Evolutionary conservation across 2,329 filamentous ascomycete genomes (phyloP).

Genomic region (Tympanopsis confertula): DNA sequence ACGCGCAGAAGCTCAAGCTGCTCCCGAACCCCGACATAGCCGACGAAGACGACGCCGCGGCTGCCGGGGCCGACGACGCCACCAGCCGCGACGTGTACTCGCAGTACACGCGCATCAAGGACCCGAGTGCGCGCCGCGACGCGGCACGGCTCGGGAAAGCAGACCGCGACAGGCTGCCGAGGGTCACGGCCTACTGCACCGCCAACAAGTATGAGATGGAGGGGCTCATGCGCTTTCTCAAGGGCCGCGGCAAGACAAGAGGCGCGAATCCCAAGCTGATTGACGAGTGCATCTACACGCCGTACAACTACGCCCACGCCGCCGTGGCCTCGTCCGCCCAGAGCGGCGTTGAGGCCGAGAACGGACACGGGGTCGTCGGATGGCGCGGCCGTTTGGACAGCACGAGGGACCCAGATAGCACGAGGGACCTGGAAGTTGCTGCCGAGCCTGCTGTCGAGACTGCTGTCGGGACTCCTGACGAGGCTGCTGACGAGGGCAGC

Average conservation of each 20-base stretch:
- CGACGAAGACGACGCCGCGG: slow-evolving; percentile 39
- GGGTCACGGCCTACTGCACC: slow-evolving; percentile 94
- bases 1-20: slow-evolving; percentile 90
- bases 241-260: slow-evolving; percentile 66
- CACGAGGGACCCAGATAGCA: no score
- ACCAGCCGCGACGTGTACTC: slow-evolving; percentile 92
- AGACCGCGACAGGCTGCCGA: slow-evolving; percentile 72
- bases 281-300: slow-evolving; percentile 95
- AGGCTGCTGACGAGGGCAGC: background rate
- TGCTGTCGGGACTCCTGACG: no score
- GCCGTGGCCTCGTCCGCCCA: slow-evolving; percentile 18
- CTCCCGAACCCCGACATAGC: slow-evolving; percentile 79
- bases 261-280: slow-evolving; percentile 83
- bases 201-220: slow-evolving; percentile 87
- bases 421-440: background rate
- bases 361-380: no score
- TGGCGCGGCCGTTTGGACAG: no score
- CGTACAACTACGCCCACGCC: slow-evolving; percentile 64
- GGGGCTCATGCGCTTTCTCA: slow-evolving; percentile 78
- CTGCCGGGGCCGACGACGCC: slow-evolving; percentile 60
- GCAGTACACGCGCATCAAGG: slow-evolving; percentile 95
- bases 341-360: slow-evolving; percentile 5
- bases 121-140: slow-evolving; percentile 83
- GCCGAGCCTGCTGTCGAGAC: background rate
- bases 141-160: slow-evolving; percentile 87